These are phyloP conservation scores for Pisolithus albus DNA, from an alignment of 768 basidiomycete species.

Conservation along the genomic window DNA sequence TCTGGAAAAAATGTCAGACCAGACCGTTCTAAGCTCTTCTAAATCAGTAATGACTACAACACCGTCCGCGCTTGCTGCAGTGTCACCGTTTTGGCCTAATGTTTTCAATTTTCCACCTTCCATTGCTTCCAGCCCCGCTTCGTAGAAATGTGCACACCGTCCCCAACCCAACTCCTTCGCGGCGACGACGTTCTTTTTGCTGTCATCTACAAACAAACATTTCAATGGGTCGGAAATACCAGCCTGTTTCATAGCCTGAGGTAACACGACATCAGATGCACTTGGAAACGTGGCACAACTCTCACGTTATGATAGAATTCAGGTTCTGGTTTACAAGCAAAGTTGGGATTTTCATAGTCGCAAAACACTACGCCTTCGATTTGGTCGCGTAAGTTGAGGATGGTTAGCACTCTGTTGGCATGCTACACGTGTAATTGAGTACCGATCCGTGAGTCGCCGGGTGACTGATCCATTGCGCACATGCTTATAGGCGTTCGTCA, in stretches of 20 bases:
- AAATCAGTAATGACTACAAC: constrained; percentile 50
- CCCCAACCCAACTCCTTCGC: constrained; percentile 66
- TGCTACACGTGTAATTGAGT: constrained; percentile 42
- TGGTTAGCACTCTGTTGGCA: constrained; percentile 69
- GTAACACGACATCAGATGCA: constrained; percentile 1
- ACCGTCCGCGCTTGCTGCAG: constrained; percentile 33
- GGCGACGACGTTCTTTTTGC: constrained; percentile 56
- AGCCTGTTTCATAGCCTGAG: constrained; percentile 61
- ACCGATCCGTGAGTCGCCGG: not conserved
- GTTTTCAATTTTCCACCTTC: constrained; percentile 56
- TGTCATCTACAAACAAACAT: constrained; percentile 80
- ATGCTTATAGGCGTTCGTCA: constrained; percentile 77
- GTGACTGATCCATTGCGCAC: constrained; percentile 36
- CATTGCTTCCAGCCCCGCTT: constrained; percentile 53
- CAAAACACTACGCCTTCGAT: constrained; percentile 74
- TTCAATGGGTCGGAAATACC: constrained; percentile 56
- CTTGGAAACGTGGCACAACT: not conserved
- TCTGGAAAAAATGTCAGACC: constrained; percentile 66
- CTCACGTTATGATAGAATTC: constrained; percentile 59
- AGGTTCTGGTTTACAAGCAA: constrained; percentile 77
- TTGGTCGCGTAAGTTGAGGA: constrained; percentile 65
- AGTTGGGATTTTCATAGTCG: constrained; percentile 60
- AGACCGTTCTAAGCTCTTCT: constrained; percentile 61
- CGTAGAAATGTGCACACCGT: constrained; percentile 69
- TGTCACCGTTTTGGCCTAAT: constrained; percentile 31